Conservation (phyloP, 352 stramenopile genomes). For the Phytophthora fragariaefolia region DNA sequence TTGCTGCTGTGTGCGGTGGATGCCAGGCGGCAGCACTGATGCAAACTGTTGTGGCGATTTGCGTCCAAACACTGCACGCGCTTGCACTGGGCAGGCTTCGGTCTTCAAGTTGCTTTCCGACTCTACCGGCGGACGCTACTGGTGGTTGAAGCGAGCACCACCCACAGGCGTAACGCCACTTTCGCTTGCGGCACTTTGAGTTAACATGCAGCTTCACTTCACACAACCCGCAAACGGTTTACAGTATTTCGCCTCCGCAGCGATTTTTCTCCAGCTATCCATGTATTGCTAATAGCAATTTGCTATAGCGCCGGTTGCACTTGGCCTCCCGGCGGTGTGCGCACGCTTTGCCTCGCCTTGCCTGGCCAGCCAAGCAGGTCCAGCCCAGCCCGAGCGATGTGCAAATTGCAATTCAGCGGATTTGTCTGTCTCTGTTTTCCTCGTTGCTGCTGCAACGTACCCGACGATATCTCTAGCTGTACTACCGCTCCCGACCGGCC, state of each 20-base stretch:
- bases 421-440: conserved; percentile 10
- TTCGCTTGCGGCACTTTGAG: background rate
- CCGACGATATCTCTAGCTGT: background rate
- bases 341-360: conserved; percentile 9
- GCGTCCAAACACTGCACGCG: background rate
- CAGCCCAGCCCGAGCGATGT: conserved; percentile 11
- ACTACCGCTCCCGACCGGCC: too few relatives aligned
- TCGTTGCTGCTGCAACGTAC: background rate
- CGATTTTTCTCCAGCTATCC: too few relatives aligned
- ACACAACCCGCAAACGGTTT: too few relatives aligned
- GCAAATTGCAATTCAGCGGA: conserved; percentile 31
- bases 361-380: background rate
- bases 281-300: too few relatives aligned
- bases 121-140: background rate
- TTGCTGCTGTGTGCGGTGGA: too few relatives aligned
- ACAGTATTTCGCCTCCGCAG: too few relatives aligned
- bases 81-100: conserved; percentile 9
- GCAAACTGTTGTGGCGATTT: conserved; percentile 9
- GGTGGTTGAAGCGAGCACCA: background rate
- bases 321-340: conserved; percentile 7
- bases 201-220: too few relatives aligned
- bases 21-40: background rate
- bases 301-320: conserved; percentile 3
- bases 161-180: too few relatives aligned
- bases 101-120: conserved; percentile 5